Conservation (phyloP, 2,329 filamentous ascomycete species). For the Fusarium tanahbumbuense region DNA sequence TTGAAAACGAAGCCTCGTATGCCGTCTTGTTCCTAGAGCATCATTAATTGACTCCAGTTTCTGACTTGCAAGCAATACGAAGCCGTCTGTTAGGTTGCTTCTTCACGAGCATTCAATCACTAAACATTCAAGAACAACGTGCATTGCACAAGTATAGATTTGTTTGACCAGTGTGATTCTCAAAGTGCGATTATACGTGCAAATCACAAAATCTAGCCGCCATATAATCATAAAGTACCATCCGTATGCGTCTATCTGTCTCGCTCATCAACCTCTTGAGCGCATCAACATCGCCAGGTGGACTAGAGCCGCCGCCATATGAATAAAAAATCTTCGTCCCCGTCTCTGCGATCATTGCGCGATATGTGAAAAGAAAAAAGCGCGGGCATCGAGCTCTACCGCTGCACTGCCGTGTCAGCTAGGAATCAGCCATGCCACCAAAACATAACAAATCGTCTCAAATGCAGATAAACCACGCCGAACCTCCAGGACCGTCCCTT, state of each 20-base stretch:
- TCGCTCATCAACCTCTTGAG: constrained; percentile 12
- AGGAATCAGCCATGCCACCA: not conserved
- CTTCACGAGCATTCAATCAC: not conserved
- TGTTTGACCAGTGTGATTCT: constrained; percentile 1
- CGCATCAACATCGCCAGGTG: constrained; percentile 3
- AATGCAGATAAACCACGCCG: constrained; percentile 42
- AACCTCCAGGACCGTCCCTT: constrained; percentile 34
- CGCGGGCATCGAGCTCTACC: not conserved
- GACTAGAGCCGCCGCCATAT: constrained; percentile 3
- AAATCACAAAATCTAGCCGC: constrained; percentile 21
- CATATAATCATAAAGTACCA: constrained; percentile 29
- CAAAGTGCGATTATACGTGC: constrained; percentile 2
- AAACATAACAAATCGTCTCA: constrained; percentile 21
- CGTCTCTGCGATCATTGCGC: not conserved
- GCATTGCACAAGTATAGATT: not conserved
- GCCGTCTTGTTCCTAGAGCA: not conserved
- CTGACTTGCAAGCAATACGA: not conserved
- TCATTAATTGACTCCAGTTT: not conserved
- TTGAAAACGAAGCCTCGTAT: not conserved
- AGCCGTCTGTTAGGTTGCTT: not conserved
- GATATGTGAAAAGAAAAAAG: constrained; percentile 14
- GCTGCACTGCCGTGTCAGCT: not conserved
- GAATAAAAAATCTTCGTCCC: constrained; percentile 6
- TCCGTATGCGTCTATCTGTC: constrained; percentile 38
- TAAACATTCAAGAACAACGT: not conserved